Evolutionary conservation across 371 early-diverging fungal species (phyloP), one percentile per base, ranked within the genome.

Genomic region (Mucor circinelloides): DNA sequence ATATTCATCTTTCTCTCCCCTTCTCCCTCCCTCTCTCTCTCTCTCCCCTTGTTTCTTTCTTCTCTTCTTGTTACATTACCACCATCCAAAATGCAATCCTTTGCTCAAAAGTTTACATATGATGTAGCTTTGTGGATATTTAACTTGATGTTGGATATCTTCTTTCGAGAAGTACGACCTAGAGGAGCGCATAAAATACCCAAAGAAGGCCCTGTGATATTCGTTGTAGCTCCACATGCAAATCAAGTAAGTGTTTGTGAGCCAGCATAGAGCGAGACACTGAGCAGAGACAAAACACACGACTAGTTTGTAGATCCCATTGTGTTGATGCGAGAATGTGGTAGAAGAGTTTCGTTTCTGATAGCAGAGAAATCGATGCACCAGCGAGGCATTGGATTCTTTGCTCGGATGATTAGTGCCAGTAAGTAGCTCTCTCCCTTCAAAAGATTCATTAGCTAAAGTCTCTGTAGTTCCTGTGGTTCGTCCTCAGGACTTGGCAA

Each of bases 141-240:
- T 65, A 75, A 73, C 50, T 55, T 80, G 13, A 75, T 89, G 9
- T 73, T 95, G 36, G 82, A 85, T 54, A 80, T 94, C 77, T 95
- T 95, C 74, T 94, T 95, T 72, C 80, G 95, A 31, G 96, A 96
- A 73, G 87, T 97, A 50, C 85, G 87, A 57, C 84, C 87, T 17
- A 86, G 97, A 58, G 95, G 95, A 54, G 77, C 90, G 27, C 94
- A 96, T 78, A 83, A 87, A 66, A 89, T 97, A 63, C 97, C 97
- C 3, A 69, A 72, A 56, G 83, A 86, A 19, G 95, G 95, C 0
- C 95, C 96, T 9, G 90, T 95, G 38, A 90, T 97, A 54, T 97
- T 97, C 78, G 94, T 94, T 9, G 93, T 88, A 17, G 97, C 95
- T 0, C 97, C 97, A 32, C 97, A 96, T 84, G 93, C 93, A 42